These are phyloP conservation scores for Botryotinia calthae DNA, from an alignment of 2,329 filamentous ascomycete species.

Conservation along the genomic window DNA sequence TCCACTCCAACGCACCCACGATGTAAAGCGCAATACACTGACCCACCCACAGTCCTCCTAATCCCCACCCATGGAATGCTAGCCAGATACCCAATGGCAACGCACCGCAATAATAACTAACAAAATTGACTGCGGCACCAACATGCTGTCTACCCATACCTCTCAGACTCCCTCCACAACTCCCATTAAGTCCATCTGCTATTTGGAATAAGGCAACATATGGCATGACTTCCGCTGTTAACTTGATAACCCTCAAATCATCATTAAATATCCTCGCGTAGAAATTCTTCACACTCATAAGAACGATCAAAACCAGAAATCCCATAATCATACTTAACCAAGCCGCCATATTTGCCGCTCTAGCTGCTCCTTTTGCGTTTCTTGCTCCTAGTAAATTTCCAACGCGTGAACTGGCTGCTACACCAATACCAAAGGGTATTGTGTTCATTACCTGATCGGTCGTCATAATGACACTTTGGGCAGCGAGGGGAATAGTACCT, in stretches of 20 bases:
- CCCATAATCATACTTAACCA: constrained; percentile 70
- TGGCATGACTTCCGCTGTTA: constrained; percentile 77
- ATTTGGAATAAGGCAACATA: constrained; percentile 89
- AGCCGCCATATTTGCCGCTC: constrained; percentile 74
- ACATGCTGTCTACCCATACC: constrained; percentile 87
- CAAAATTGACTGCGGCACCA: constrained; percentile 75
- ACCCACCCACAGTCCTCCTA: constrained; percentile 78
- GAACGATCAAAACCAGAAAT: constrained; percentile 59
- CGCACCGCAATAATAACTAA: constrained; percentile 81
- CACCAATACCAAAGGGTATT: constrained; percentile 81
- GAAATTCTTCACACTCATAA: constrained; percentile 69
- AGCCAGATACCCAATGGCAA: constrained; percentile 80
- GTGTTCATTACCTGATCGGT: constrained; percentile 77
- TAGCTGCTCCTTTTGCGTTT: constrained; percentile 61
- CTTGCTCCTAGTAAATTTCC: constrained; percentile 76
- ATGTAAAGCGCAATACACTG: constrained; percentile 79
- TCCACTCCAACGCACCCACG: constrained; percentile 76
- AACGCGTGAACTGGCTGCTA: constrained; percentile 73
- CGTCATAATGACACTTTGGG: constrained; percentile 88
- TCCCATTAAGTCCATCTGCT: constrained; percentile 81
- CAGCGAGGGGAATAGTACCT: constrained; percentile 75
- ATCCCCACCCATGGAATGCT: constrained; percentile 81
- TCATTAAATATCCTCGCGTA: constrained; percentile 82
- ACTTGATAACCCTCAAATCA: constrained; percentile 65
- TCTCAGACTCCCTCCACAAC: constrained; percentile 74